These are phyloP conservation scores for Venturia nashicola DNA, from an alignment of 2,329 filamentous ascomycete species.

Conservation along the genomic window DNA sequence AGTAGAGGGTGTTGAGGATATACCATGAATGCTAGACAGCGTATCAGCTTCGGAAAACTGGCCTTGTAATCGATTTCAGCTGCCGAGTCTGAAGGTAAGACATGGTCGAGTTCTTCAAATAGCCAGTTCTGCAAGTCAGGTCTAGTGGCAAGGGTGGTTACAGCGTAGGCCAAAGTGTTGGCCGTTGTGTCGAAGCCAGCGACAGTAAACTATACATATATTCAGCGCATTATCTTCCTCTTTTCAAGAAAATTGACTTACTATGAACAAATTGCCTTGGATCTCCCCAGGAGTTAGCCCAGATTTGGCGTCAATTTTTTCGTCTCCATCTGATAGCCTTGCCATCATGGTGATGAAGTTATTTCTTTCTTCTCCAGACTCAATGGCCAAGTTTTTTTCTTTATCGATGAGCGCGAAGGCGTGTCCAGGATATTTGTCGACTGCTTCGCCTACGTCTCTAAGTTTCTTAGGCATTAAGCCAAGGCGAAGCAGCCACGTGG, in stretches of 20 bases:
- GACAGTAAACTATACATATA: neutral
- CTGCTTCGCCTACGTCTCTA: neutral
- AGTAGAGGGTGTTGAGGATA: neutral
- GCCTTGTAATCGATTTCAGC: neutral
- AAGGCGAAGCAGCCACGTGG: neutral
- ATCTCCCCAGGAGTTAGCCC: slow-evolving; percentile 4
- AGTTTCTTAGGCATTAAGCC: neutral
- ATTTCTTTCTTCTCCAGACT: neutral
- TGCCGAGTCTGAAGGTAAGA: neutral
- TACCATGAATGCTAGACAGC: slow-evolving; percentile 3
- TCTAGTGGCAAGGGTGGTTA: neutral
- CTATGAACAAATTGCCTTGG: slow-evolving; percentile 6
- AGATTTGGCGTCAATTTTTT: neutral
- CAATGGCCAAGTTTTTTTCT: neutral
- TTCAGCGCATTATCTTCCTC: neutral
- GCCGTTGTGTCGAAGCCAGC: slow-evolving; percentile 10
- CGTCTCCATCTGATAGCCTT: neutral
- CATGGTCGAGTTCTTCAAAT: slow-evolving; percentile 1
- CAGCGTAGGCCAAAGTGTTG: slow-evolving; percentile 3
- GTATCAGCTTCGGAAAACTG: neutral
- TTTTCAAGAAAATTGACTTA: neutral
- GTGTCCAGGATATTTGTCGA: neutral
- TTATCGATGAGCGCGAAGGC: neutral
- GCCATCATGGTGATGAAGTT: neutral
- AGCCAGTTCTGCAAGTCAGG: slow-evolving; percentile 9